A percentile compares a stretch with the other conserved stretches of the same genome.
phyloP scores from a whole-genome alignment of 2,329 filamentous ascomycete species.

The Dothideomycetidae sp. region DNA sequence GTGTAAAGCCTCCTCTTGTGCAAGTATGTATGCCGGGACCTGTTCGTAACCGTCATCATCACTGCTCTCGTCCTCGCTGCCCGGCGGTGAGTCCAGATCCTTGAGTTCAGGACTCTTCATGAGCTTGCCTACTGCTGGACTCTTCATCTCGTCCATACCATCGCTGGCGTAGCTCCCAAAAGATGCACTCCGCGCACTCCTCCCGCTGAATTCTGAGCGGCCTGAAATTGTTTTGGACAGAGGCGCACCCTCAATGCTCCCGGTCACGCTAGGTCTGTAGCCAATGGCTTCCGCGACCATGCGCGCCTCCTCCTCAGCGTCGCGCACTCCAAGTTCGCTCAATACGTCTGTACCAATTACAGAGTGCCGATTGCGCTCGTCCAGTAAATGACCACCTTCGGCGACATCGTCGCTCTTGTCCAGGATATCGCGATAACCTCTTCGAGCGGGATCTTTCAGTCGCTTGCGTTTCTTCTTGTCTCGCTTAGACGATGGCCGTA shows the following conservation, averaged over 20 bases:
- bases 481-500: constrained; percentile 73
- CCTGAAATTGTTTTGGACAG: constrained; percentile 18
- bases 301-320: constrained; percentile 22
- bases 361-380: constrained; percentile 34
- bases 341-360: constrained; percentile 20
- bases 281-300: constrained; percentile 29
- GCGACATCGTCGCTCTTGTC: constrained; percentile 39
- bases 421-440: constrained; percentile 66
- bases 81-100: constrained; percentile 17
- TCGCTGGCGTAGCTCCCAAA: constrained; percentile 27
- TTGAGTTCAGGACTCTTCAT: constrained; percentile 22
- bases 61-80: constrained; percentile 16
- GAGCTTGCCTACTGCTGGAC: constrained; percentile 13
- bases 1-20: constrained; percentile 22
- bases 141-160: constrained; percentile 12
- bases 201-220: constrained; percentile 14
- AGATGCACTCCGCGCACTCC: constrained; percentile 33
- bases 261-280: constrained; percentile 15
- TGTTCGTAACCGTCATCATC: constrained; percentile 13
- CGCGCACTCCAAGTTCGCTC: constrained; percentile 17
- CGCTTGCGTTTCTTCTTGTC: constrained; percentile 83
- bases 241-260: constrained; percentile 14
- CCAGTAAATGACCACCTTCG: constrained; percentile 38
- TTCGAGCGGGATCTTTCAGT: constrained; percentile 57
- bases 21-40: constrained; percentile 16